phyloP scores from a whole-genome alignment of 2,329 filamentous ascomycete genomes.

The Aplosporella prunicola region DNA sequence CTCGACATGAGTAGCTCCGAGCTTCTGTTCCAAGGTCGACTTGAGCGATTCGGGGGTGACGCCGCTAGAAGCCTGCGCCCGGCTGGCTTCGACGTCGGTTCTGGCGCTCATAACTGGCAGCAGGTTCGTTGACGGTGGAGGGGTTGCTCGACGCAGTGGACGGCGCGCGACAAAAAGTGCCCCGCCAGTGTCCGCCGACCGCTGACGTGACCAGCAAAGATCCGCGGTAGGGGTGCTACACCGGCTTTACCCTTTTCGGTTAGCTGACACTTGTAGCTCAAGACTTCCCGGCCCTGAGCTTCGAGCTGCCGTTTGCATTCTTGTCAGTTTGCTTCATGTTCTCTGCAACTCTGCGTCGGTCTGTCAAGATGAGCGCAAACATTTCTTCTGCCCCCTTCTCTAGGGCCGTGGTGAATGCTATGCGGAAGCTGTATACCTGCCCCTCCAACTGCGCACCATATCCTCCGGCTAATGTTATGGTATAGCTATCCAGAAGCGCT shows the following conservation, averaged over 20 bases:
- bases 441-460: not conserved
- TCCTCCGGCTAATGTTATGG: not conserved
- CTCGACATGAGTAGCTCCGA: slow-evolving; percentile 70
- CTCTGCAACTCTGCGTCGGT: slow-evolving; percentile 24
- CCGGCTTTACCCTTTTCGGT: not conserved
- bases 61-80: slow-evolving; percentile 46
- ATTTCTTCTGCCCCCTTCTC: slow-evolving; percentile 51
- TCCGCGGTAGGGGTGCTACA: not conserved
- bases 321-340: slow-evolving; percentile 16
- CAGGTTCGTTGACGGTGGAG: not conserved
- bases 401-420: slow-evolving; percentile 61
- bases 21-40: slow-evolving; percentile 56
- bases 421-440: slow-evolving; percentile 68
- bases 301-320: not conserved
- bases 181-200: too few species aligned
- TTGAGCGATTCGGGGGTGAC: slow-evolving; percentile 67
- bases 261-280: not conserved
- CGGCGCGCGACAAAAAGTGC: too few species aligned
- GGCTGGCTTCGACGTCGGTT: slow-evolving; percentile 35
- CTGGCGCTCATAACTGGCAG: slow-evolving; percentile 32
- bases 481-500: slow-evolving; percentile 76
- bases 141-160: too few species aligned
- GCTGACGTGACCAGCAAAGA: too few species aligned
- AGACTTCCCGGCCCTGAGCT: not conserved
- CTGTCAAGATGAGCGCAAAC: slow-evolving; percentile 31